Percentiles rank a stretch among this genome's conserved stretches.
Evolutionary conservation across 2,329 filamentous ascomycete genomes (phyloP).

Genomic region (Stachybotrys chlorohalonatus): DNA sequence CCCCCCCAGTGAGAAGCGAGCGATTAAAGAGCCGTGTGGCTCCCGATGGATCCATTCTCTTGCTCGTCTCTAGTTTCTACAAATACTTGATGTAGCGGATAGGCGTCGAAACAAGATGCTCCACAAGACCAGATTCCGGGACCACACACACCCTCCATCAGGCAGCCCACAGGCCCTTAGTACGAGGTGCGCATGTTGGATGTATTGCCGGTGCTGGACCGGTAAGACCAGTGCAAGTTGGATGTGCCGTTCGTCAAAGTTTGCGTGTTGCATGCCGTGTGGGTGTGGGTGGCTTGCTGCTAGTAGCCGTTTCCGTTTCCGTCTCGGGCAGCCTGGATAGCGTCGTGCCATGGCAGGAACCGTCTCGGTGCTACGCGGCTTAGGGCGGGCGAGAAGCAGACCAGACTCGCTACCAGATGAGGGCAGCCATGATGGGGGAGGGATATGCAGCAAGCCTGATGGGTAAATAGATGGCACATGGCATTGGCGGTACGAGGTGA

Average conservation of each 20-base stretch:
- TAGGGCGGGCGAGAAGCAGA: background rate
- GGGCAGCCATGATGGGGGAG: too few species aligned
- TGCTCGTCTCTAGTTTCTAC: background rate
- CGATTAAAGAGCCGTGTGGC: background rate
- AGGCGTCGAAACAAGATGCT: background rate
- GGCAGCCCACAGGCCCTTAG: background rate
- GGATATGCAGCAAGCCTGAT: too few species aligned
- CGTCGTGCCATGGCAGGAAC: background rate
- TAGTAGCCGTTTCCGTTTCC: background rate
- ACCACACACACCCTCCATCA: background rate
- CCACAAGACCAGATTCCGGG: background rate
- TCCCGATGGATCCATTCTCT: background rate
- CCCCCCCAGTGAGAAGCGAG: background rate
- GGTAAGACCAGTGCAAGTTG: background rate
- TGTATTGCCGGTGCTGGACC: too few species aligned
- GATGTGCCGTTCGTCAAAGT: background rate
- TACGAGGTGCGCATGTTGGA: background rate
- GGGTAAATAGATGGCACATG: background rate
- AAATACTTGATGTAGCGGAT: background rate
- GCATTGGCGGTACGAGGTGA: background rate
- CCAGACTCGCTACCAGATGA: too few species aligned
- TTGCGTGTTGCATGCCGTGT: background rate
- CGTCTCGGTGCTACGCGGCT: background rate
- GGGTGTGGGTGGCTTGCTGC: background rate
- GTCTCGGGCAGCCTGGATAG: background rate